Percentiles rank a stretch among this genome's conserved stretches.
Evolutionary conservation across 768 basidiomycete species (phyloP).

Genomic region (Rhizopogon rudus): DNA sequence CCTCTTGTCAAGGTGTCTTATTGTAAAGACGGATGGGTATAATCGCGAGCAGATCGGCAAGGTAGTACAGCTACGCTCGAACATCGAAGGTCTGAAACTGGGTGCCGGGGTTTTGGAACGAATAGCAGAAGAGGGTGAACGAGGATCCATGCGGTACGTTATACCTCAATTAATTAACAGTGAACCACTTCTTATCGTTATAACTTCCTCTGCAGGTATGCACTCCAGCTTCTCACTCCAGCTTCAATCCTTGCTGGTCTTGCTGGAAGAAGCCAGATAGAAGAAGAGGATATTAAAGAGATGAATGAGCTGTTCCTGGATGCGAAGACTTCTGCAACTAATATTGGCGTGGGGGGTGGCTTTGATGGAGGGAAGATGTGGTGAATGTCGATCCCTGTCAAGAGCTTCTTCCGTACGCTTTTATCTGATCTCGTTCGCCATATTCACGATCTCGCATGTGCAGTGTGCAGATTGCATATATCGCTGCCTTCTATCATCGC

Average conservation of each 20-base stretch:
- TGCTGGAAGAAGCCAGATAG: conserved; percentile 75
- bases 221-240: conserved; percentile 86
- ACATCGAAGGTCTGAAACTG: conserved; percentile 79
- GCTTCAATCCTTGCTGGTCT: conserved; percentile 82
- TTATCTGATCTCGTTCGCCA: not conserved
- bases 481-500: no score
- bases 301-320: conserved; percentile 95
- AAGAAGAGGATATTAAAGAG: conserved; percentile 85
- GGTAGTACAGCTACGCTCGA: conserved; percentile 83
- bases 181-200: conserved; percentile 1
- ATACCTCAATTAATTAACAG: not conserved
- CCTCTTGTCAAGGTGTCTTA: conserved; percentile 64
- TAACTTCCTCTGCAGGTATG: conserved; percentile 52
- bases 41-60: conserved; percentile 78
- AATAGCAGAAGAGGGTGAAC: conserved; percentile 78
- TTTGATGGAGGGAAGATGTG: conserved; percentile 28
- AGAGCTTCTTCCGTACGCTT: not conserved
- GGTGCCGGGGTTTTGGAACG: conserved; percentile 73
- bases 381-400: conserved; percentile 10
- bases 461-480: not conserved
- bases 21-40: conserved; percentile 88
- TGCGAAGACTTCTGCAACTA: conserved; percentile 73
- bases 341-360: conserved; percentile 39
- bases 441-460: not conserved
- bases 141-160: conserved; percentile 70